Evolutionary conservation across 2,329 filamentous ascomycete genomes (phyloP).

Genomic region (Iodosphaeria phyllophila): DNA sequence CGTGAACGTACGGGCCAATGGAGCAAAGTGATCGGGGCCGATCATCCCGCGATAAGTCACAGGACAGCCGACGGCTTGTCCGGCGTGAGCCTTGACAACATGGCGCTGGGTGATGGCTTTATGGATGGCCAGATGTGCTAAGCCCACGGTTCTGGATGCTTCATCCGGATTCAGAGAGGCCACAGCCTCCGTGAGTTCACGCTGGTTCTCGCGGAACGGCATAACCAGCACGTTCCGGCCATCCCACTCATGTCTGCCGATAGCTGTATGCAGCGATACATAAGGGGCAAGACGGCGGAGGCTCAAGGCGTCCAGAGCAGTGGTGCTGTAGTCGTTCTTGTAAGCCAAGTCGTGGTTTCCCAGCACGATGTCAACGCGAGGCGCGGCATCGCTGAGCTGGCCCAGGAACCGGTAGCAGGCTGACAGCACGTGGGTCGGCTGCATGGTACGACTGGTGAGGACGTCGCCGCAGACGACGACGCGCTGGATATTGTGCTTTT

Average conservation of each 20-base stretch:
- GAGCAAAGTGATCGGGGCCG: conserved; percentile 9
- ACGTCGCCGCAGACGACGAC: conserved; percentile 16
- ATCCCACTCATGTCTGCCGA: conserved; percentile 10
- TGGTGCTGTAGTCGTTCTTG: conserved; percentile 11
- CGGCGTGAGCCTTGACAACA: conserved; percentile 5
- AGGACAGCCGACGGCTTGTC: conserved; percentile 3
- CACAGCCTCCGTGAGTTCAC: conserved; percentile 9
- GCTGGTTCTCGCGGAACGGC: conserved; percentile 15
- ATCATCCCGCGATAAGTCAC: conserved; percentile 11
- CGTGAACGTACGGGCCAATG: conserved; percentile 14
- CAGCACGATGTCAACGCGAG: conserved; percentile 14
- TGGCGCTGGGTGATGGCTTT: conserved; percentile 14
- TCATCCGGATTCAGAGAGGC: conserved; percentile 5
- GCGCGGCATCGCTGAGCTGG: conserved; percentile 9
- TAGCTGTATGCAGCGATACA: conserved; percentile 9
- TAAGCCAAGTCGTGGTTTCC: conserved; percentile 17
- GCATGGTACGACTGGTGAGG: conserved; percentile 11
- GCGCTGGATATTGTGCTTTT: conserved; percentile 8
- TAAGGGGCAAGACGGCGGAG: conserved; percentile 9
- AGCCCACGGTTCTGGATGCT: conserved; percentile 11
- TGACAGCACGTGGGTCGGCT: conserved; percentile 13
- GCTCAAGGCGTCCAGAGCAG: conserved; percentile 13
- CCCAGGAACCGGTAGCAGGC: conserved; percentile 14
- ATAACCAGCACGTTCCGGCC: conserved; percentile 12
- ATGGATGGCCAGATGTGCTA: conserved; percentile 15